Conservation (phyloP, 2,329 filamentous ascomycete species). For the Fusarium bulbicola region DNA sequence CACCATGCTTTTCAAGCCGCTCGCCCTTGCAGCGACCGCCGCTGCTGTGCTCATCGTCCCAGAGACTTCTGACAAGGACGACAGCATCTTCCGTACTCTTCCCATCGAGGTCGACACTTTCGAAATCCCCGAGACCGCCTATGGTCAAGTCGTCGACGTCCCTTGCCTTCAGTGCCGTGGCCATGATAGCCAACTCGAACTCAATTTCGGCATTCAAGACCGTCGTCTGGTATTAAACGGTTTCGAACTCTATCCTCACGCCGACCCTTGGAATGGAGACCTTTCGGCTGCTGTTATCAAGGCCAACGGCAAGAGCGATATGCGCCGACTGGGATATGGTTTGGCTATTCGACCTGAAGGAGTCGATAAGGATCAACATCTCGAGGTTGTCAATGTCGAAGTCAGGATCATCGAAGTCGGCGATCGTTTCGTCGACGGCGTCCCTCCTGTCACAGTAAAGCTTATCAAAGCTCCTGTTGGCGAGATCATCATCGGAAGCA, state of each 20-base stretch:
- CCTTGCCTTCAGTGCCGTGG: conserved; percentile 65
- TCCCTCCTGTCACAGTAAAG: conserved; percentile 66
- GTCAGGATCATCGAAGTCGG: conserved; percentile 70
- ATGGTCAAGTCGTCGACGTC: conserved; percentile 55
- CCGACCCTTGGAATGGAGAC: conserved; percentile 55
- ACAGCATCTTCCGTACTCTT: conserved; percentile 53
- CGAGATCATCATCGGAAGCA: conserved; percentile 63
- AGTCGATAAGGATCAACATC: conserved; percentile 59
- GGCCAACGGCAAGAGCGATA: conserved; percentile 48
- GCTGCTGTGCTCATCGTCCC: conserved; percentile 65
- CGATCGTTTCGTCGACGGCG: conserved; percentile 60
- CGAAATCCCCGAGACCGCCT: conserved; percentile 47
- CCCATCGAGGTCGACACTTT: conserved; percentile 50
- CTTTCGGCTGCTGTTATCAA: conserved; percentile 58
- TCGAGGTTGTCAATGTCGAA: conserved; percentile 63
- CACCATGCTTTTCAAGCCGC: conserved; percentile 47
- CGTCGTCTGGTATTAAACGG: conserved; percentile 65
- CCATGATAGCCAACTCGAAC: conserved; percentile 55
- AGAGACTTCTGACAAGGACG: conserved; percentile 54
- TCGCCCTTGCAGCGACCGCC: conserved; percentile 47
- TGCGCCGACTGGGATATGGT: conserved; percentile 59
- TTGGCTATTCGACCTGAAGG: conserved; percentile 55
- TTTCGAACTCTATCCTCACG: conserved; percentile 66
- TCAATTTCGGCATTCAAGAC: conserved; percentile 64
- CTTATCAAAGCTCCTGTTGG: conserved; percentile 67